phyloP scores from a whole-genome alignment of 2,329 filamentous ascomycete species.

The Diplocarpon mali region DNA sequence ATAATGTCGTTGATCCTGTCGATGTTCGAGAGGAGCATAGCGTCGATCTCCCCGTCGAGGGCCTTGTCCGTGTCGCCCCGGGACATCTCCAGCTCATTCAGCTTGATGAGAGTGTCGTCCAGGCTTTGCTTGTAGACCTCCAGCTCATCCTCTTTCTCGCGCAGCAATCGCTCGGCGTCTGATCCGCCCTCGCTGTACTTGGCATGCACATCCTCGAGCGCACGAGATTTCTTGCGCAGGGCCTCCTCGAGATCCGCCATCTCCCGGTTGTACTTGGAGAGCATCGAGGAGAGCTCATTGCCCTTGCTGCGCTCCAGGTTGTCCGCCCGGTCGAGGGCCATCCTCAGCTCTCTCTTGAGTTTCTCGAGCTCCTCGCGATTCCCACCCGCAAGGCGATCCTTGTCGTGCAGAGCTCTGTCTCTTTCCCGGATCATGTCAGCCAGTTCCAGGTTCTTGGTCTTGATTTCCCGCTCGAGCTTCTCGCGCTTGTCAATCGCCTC shows the following conservation, averaged over 20 bases:
- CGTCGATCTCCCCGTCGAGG: constrained; percentile 83
- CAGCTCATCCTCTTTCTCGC: constrained; percentile 94
- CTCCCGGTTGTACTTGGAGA: constrained; percentile 93
- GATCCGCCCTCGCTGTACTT: constrained; percentile 71
- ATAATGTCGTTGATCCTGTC: constrained; percentile 96
- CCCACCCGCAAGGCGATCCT: constrained; percentile 73
- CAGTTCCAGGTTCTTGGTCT: constrained; percentile 98
- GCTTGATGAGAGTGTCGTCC: constrained; percentile 87
- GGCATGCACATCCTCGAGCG: constrained; percentile 71
- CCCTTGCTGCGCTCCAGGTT: constrained; percentile 89
- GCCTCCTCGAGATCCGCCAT: constrained; percentile 95
- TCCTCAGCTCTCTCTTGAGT: constrained; percentile 81
- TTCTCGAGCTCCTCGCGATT: constrained; percentile 94
- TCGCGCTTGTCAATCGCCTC: constrained; percentile 92
- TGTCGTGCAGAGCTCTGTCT: constrained; percentile 85
- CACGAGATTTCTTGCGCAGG: constrained; percentile 74
- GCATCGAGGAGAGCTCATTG: constrained; percentile 86
- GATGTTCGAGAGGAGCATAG: constrained; percentile 73
- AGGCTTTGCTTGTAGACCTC: constrained; percentile 97
- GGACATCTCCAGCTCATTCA: constrained; percentile 75
- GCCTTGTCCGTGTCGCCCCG: constrained; percentile 67
- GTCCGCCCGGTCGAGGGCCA: constrained; percentile 85
- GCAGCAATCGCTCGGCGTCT: constrained; percentile 74
- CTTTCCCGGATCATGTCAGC: constrained; percentile 98
- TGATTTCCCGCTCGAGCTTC: constrained; percentile 93